Conservation (phyloP, 1,139 yeast genomes). For the Taphrina wiesneri region DNA sequence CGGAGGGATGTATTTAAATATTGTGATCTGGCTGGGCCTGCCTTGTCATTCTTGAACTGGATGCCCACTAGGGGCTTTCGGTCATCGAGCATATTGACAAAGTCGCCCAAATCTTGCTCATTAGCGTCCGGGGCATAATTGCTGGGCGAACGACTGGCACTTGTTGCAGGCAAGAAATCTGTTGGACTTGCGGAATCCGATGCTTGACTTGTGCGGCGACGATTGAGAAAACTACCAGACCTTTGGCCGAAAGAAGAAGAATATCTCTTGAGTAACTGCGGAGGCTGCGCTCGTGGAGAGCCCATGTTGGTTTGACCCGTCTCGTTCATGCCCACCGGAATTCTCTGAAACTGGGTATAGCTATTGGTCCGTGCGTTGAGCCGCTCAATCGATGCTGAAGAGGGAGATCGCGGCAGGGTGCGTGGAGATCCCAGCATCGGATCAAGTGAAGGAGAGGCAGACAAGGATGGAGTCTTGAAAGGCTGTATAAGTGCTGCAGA, state of each 20-base stretch:
- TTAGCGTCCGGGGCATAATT: conserved; percentile 39
- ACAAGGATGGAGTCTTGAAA: conserved; percentile 47
- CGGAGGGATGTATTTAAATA: conserved; percentile 19
- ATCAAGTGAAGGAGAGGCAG: conserved; percentile 45
- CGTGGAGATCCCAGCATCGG: conserved; percentile 38
- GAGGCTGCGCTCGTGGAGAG: conserved; percentile 17
- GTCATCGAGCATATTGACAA: conserved; percentile 73
- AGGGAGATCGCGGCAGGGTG: conserved; percentile 3
- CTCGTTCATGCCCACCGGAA: background rate
- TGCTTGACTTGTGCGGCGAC: conserved; percentile 24
- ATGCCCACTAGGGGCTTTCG: conserved; percentile 36
- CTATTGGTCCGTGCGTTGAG: conserved; percentile 7
- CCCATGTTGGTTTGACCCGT: background rate
- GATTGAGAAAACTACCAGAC: conserved; percentile 4
- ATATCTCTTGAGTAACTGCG: conserved; percentile 16
- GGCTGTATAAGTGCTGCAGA: conserved; percentile 43
- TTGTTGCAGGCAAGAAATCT: background rate
- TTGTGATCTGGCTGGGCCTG: background rate
- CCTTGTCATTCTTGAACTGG: background rate
- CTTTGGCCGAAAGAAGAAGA: conserved; percentile 25
- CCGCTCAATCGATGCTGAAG: conserved; percentile 17
- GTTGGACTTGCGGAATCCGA: conserved; percentile 6
- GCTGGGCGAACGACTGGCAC: conserved; percentile 26
- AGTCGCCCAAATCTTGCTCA: conserved; percentile 76
- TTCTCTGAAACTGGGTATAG: conserved; percentile 2